Evolutionary conservation across 225 moss, liverwort and hornwort species (phyloP).

Genomic region (Marchantia polymorpha): DNA sequence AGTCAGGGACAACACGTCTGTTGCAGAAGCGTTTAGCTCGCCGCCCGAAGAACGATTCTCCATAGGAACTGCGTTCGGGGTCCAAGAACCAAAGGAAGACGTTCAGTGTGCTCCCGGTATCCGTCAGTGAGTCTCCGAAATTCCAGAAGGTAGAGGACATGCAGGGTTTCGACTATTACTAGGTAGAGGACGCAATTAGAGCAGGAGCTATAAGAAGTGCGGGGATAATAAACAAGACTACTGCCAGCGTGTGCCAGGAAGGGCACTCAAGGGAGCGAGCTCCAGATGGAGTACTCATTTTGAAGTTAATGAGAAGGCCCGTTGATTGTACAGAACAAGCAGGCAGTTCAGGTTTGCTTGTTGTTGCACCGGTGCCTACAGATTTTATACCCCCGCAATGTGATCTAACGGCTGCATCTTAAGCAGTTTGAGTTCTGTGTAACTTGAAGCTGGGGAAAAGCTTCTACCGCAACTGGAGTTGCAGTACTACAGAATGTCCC

Average conservation of each 20-base stretch:
- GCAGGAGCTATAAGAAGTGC: not conserved
- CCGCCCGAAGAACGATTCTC: slow-evolving; percentile 24
- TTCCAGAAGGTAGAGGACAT: slow-evolving; percentile 28
- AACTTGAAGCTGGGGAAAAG: too few relatives aligned
- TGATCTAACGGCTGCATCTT: too few relatives aligned
- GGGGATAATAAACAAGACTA: not conserved
- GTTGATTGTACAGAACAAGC: too few relatives aligned
- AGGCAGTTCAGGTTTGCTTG: too few relatives aligned
- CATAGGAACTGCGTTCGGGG: slow-evolving; percentile 22
- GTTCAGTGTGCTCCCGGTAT: slow-evolving; percentile 8
- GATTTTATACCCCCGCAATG: too few relatives aligned
- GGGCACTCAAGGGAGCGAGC: not conserved
- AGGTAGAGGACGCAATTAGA: not conserved
- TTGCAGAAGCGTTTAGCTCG: slow-evolving; percentile 28
- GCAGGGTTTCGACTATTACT: not conserved
- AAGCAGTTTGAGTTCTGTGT: too few relatives aligned
- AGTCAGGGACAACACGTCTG: slow-evolving; percentile 22
- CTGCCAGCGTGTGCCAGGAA: not conserved
- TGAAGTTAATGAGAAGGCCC: too few relatives aligned
- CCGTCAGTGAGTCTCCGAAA: slow-evolving; percentile 34
- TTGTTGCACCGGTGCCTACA: too few relatives aligned
- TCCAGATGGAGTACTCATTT: not conserved
- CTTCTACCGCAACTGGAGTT: too few relatives aligned
- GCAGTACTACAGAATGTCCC: too few relatives aligned
- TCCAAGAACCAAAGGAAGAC: slow-evolving; percentile 9